phyloP scores from a whole-genome alignment of 257 asterid species.

The Coffea eugenioides region DNA sequence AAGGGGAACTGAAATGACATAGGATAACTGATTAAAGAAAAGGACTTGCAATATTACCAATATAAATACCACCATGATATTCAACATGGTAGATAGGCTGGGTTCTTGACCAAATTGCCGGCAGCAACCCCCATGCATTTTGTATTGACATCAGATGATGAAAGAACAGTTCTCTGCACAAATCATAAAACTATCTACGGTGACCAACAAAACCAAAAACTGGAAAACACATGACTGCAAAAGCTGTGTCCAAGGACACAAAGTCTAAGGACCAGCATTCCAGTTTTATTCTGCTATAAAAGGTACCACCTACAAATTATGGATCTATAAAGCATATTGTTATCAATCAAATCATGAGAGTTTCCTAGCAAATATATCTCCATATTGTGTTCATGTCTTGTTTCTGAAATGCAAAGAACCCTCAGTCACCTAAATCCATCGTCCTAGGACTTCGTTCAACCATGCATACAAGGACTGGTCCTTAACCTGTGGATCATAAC shows the following conservation, averaged over 20 bases:
- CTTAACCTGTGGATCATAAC: background rate
- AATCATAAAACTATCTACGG: slow-evolving; percentile 9
- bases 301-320: background rate
- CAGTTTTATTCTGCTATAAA: background rate
- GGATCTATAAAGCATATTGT: background rate
- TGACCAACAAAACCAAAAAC: background rate
- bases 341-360: background rate
- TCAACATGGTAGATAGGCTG: slow-evolving; percentile 25
- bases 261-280: background rate
- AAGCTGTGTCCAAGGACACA: background rate
- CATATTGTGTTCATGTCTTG: background rate
- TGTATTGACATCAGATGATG: slow-evolving; percentile 46
- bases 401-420: background rate
- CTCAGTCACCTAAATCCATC: background rate
- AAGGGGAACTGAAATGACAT: background rate
- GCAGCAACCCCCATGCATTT: slow-evolving; percentile 40
- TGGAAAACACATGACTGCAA: background rate
- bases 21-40: background rate
- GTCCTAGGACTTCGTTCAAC: background rate
- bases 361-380: background rate
- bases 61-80: slow-evolving; percentile 17
- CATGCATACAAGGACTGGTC: background rate
- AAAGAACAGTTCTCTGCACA: slow-evolving; percentile 59
- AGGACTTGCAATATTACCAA: background rate
- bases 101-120: slow-evolving; percentile 24